Evolutionary conservation across 1,139 yeast genomes (phyloP), one percentile per base, ranked within the genome.

Genomic region (Kurtzmaniella natalensis): DNA sequence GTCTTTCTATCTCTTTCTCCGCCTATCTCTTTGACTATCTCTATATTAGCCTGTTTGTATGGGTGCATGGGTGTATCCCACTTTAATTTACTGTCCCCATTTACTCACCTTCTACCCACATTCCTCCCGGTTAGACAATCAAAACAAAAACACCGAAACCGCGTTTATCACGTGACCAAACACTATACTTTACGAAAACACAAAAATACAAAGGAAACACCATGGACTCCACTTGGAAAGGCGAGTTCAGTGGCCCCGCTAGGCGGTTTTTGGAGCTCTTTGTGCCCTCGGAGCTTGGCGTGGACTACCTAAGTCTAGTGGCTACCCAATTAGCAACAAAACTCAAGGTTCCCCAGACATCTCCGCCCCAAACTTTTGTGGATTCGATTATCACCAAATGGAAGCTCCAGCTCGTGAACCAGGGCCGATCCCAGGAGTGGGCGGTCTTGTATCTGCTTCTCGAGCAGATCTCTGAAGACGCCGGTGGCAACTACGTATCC

Each of bases 251-350:
- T 13, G 26, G 26, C 25, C 18, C 18, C 39, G 44, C 62, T 25
- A 57, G 55, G 26, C 50, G 74, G 21, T 50, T 70, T 26, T 71
- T 66, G 30, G 56, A 53, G 36, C 51, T 70, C 9, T 45, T 68
- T 24, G 56, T 67, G 1, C 75, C 76, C 3, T 30, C 47, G 1
- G 71, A 63, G 28, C 54, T 64, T 33, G 71, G 72, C 0, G 58
- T 59, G 2, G 70, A 62, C 26, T 67, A 61, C 37, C 47, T 51
- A 2, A 61, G 62, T 32, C 57, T 64, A 25, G 47, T 67, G n/a
- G 48, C 59, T 18, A 48, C 42, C 33, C 71, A 65, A 22, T 39
- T 65, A 20, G 44, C 48, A 34, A 35, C 40, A 9, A 44, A 43
- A 17, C 30, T 55, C n/a, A 19, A 38, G 36, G 36, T 43, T 38